phyloP scores from a whole-genome alignment of 345 rosid species.

The Chamaenerion angustifolium region DNA sequence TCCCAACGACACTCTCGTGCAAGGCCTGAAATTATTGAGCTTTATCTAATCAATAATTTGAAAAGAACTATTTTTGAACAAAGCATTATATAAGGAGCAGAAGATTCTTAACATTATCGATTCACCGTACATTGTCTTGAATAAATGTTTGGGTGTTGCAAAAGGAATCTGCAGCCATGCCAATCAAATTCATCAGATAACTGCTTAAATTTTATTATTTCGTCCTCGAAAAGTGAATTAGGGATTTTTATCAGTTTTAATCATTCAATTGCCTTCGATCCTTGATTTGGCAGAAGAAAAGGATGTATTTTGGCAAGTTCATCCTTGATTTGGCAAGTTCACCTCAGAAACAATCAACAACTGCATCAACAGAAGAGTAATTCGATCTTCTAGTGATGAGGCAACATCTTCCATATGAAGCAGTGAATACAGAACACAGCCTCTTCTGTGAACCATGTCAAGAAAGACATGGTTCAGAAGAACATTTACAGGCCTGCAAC shows the following conservation, averaged over 20 bases:
- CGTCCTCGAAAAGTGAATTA: conserved; percentile 10
- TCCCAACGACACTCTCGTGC: too few species aligned
- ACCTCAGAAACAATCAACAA: conserved; percentile 15
- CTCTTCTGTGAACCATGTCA: too few species aligned
- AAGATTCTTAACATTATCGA: too few species aligned
- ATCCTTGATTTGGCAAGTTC: conserved; percentile 14
- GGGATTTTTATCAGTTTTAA: conserved; percentile 17
- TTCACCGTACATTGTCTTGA: conserved; percentile 38
- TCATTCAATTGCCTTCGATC: conserved; percentile 19
- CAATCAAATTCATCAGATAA: conserved; percentile 54
- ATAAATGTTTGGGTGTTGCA: conserved; percentile 47
- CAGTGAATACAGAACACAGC: conserved; percentile 20
- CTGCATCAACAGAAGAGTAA: conserved; percentile 22
- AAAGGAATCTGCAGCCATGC: conserved; percentile 55
- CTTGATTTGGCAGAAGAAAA: conserved; percentile 24
- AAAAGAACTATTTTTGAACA: too few species aligned
- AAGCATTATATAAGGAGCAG: too few species aligned
- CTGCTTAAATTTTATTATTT: conserved; percentile 23
- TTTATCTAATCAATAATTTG: too few species aligned
- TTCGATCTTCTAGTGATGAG: conserved; percentile 23
- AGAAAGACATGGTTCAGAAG: too few species aligned
- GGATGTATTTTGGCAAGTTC: conserved; percentile 42
- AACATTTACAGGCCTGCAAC: too few species aligned
- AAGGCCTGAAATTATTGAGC: too few species aligned
- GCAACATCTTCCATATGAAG: conserved; percentile 17